phyloP scores from a whole-genome alignment of 805 yeast species.

The Yarrowia deformans region DNA sequence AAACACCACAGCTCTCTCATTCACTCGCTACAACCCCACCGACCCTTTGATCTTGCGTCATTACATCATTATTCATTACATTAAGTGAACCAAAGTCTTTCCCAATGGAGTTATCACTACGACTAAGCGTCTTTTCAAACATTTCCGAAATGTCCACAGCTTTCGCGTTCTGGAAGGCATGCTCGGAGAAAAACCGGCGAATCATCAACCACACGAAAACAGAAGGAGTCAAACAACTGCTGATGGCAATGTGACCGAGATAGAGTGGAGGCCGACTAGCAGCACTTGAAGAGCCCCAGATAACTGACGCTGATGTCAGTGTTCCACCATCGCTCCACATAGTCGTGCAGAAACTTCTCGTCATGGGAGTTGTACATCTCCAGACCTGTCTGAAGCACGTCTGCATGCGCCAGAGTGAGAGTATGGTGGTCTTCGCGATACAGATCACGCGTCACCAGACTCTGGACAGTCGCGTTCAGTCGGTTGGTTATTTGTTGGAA shows the following conservation, averaged over 20 bases:
- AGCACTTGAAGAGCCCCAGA: constrained; percentile 28
- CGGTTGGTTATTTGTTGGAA: constrained; percentile 31
- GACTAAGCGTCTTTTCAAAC: constrained; percentile 14
- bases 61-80: constrained; percentile 22
- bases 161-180: constrained; percentile 22
- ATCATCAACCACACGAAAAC: constrained; percentile 23
- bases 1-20: neutral
- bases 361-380: constrained; percentile 37
- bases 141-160: constrained; percentile 23
- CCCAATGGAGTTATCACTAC: constrained; percentile 3
- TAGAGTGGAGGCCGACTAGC: neutral
- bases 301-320: constrained; percentile 17
- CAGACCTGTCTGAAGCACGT: constrained; percentile 34
- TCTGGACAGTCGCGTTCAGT: constrained; percentile 20
- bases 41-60: neutral
- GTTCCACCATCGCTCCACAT: constrained; percentile 35
- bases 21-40: neutral
- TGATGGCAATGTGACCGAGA: constrained; percentile 3
- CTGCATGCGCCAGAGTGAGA: constrained; percentile 26
- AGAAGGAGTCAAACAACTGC: constrained; percentile 21
- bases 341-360: constrained; percentile 33
- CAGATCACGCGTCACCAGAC: constrained; percentile 27
- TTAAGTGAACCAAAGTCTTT: constrained; percentile 5
- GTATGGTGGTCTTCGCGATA: constrained; percentile 31
- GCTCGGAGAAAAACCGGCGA: constrained; percentile 9